A percentile compares a stretch with the other conserved stretches of the same genome.
Conservation (phyloP, 2,329 filamentous ascomycete genomes). For the Chaetomiaceae sp. region DNA sequence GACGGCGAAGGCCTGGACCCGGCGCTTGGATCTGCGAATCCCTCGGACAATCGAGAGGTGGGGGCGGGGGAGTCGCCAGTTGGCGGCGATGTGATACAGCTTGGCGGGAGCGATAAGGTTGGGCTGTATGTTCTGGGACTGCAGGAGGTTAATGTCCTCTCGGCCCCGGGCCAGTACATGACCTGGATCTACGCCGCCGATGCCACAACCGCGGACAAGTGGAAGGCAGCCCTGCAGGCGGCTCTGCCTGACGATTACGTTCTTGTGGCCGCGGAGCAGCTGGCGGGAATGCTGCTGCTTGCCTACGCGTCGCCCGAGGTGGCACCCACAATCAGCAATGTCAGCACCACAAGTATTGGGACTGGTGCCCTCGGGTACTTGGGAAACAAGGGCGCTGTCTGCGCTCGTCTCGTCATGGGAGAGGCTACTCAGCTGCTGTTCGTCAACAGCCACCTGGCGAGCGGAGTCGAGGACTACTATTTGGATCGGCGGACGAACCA, state of each 20-base stretch:
- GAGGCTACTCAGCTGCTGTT: constrained; percentile 88
- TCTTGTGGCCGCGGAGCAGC: constrained; percentile 72
- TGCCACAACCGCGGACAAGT: constrained; percentile 56
- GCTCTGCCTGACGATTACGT: constrained; percentile 72
- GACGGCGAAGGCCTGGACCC: constrained; percentile 65
- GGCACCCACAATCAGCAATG: constrained; percentile 66
- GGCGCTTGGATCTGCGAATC: constrained; percentile 49
- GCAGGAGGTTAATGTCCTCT: constrained; percentile 87
- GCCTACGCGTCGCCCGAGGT: constrained; percentile 79
- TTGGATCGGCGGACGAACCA: constrained; percentile 89
- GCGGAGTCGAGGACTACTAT: constrained; percentile 70
- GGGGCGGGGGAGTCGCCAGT: constrained; percentile 27
- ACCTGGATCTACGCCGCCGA: constrained; percentile 62
- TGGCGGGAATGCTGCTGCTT: constrained; percentile 77
- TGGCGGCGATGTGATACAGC: constrained; percentile 31
- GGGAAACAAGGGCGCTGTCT: constrained; percentile 91
- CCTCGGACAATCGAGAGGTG: constrained; percentile 36
- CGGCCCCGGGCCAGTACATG: constrained; percentile 71
- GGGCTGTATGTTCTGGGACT: constrained; percentile 85
- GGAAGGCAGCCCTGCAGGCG: constrained; percentile 69
- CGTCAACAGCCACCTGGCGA: constrained; percentile 85
- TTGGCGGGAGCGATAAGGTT: constrained; percentile 61
- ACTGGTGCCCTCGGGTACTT: constrained; percentile 90
- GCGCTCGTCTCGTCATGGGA: constrained; percentile 74
- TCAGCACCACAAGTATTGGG: constrained; percentile 77